Evolutionary conservation across 169 alveolate species (phyloP), one percentile per base, ranked within the genome.

Genomic region (Sarcocystis neurona): DNA sequence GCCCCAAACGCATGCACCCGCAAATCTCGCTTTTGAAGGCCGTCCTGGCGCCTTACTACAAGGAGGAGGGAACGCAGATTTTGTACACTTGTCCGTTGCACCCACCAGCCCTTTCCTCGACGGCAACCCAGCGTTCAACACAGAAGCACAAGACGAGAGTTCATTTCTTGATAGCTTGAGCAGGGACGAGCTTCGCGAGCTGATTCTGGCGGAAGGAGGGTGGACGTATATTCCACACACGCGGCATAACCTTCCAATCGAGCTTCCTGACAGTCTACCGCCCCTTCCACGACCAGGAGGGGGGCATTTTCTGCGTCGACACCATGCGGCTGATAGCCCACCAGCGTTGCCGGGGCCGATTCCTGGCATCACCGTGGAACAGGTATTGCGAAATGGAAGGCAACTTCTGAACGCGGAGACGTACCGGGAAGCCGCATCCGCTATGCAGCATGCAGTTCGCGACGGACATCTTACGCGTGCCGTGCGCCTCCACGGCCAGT

Each of bases 401-500:
- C 20, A 43, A 15, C 32, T 72, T n/a, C 53, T 72, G 56, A 41
- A 48, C 34, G 82, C 47, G 56, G 15, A 32, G 12, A 30, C 32
- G 37, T 72, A 72, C 82, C 56, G 23, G 32, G 82, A 72, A 39
- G 82, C 82, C 34, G 27, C 27, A 30, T 2, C 32, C 56, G 82
- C 32, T 12, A 6, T 72, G 34, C 56, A 32, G 27, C 82, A 70
- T 10, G 90, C 90, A 32, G 85, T 85, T 15, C 78, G 60, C 12
- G 63, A 60, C 15, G 43, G 58, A 4, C 48, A 58, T 32, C 74
- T 85, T n/a, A 85, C 90, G 39, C 82, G 90, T 5, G 90, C 90
- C 0, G 90, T 85, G 43, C 77, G 78, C 37, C 68, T 85, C 53
- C 84, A 77, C 46, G 90, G 90, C 8, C 90, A 85, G 56, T 85